Percentiles rank a stretch among this genome's conserved stretches.
phyloP scores from a whole-genome alignment of 306 rosid genomes.

The Quercus wislizeni region DNA sequence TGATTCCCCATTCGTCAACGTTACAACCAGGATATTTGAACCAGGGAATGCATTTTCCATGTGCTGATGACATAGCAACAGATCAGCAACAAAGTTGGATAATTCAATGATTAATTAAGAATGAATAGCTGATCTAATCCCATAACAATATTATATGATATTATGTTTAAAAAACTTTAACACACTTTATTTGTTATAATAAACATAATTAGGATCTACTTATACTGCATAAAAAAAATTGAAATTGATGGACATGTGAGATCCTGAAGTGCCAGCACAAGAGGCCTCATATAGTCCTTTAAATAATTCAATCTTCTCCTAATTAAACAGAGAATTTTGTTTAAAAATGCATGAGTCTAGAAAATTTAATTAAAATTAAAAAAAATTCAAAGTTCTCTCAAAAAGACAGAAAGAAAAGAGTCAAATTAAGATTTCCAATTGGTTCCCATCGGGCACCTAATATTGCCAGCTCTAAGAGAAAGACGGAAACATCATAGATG shows the following conservation, averaged over 20 bases:
- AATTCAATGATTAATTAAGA: conserved; percentile 24
- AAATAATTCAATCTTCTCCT: conserved; percentile 10
- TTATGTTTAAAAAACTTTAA: conserved; percentile 17
- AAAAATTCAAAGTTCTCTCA: conserved; percentile 24
- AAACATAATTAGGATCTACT: conserved; percentile 25
- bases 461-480: conserved; percentile 37
- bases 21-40: conserved; percentile 89
- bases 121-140: conserved; percentile 26
- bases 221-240: conserved; percentile 1
- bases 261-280: conserved; percentile 21
- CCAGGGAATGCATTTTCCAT: conserved; percentile 98
- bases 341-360: conserved; percentile 14
- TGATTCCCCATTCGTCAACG: conserved; percentile 92
- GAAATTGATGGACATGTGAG: conserved; percentile 13
- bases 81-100: conserved; percentile 31
- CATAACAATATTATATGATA: too few relatives aligned
- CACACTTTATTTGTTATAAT: conserved; percentile 17
- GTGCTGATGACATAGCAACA: conserved; percentile 65
- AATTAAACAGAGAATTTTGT: conserved; percentile 18
- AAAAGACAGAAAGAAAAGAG: not conserved
- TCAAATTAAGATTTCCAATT: not conserved
- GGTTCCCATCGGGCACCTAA: conserved; percentile 29
- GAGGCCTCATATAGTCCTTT: conserved; percentile 5
- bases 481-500: conserved; percentile 26
- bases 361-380: conserved; percentile 17